Percentiles rank a stretch among this genome's conserved stretches.
Conservation (phyloP, 345 rosid genomes). For the Eucalyptus melliodora region DNA sequence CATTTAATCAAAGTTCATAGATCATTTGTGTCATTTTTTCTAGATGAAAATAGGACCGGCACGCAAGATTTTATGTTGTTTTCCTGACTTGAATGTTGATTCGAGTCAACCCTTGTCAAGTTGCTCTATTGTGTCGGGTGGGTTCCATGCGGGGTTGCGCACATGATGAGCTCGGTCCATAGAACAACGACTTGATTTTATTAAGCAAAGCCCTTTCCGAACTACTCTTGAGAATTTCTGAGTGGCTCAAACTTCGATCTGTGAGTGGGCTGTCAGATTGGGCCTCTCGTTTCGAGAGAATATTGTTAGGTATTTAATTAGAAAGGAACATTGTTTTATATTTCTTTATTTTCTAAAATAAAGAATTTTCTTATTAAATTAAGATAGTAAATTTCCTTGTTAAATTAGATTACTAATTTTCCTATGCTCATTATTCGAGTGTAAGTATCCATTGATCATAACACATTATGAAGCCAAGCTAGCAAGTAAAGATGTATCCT, state of each 20-base stretch:
- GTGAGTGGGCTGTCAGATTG: not conserved
- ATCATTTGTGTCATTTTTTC: accelerated
- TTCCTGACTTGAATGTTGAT: not conserved
- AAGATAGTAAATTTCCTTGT: not conserved
- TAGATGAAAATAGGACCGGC: not conserved
- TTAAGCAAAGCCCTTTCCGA: not conserved
- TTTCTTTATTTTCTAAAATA: not conserved
- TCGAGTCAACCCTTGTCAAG: not conserved
- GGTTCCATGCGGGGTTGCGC: not conserved
- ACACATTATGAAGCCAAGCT: not conserved
- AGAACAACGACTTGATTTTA: not conserved
- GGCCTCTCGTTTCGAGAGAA: not conserved
- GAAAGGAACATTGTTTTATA: not conserved
- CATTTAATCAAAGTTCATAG: accelerated
- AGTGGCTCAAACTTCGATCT: not conserved
- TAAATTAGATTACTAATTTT: not conserved
- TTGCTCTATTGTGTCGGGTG: not conserved
- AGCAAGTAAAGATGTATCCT: not conserved
- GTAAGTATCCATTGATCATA: not conserved
- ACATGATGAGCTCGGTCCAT: not conserved
- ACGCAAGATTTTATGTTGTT: not conserved
- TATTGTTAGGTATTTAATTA: not conserved
- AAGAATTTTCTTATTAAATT: not conserved
- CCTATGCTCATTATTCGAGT: not conserved
- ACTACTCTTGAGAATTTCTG: not conserved